phyloP scores from a whole-genome alignment of 805 yeast species.

The Saccharomycopsis schoenii region DNA sequence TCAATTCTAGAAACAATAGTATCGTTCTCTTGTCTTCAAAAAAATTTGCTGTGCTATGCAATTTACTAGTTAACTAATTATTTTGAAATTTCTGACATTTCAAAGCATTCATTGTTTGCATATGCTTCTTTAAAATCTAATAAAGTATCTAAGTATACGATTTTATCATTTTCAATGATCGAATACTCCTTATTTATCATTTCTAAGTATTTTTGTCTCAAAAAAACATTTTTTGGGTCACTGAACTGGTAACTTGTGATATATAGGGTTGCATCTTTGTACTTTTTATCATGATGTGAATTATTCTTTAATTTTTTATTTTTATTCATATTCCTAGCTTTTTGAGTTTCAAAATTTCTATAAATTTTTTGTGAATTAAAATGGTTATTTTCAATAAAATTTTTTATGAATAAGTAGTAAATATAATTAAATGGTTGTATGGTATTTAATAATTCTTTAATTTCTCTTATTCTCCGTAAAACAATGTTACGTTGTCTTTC shows the following conservation, averaged over 20 bases:
- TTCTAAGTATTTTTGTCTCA: background rate
- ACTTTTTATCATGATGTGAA: background rate
- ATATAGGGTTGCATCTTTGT: background rate
- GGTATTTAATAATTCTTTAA: background rate
- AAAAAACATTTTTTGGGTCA: background rate
- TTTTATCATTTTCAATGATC: background rate
- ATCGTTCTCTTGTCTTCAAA: background rate
- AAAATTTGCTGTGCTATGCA: background rate
- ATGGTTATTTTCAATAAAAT: background rate
- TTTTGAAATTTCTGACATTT: background rate
- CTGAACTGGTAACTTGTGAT: background rate
- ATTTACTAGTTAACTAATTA: background rate
- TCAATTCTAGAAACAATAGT: background rate
- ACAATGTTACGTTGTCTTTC: slow-evolving; percentile 11
- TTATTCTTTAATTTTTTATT: background rate
- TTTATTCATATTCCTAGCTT: background rate
- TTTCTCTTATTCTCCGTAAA: background rate
- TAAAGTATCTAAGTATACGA: slow-evolving; percentile 2
- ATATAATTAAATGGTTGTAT: slow-evolving; percentile 4
- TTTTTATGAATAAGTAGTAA: background rate
- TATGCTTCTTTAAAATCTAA: background rate
- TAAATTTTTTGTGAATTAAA: background rate
- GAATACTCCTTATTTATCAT: slow-evolving; percentile 6
- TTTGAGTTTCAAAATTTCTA: background rate
- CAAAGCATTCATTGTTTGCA: background rate